Conservation (phyloP, 1,284 basidiomycete species). For the Rhizoctonia solani region DNA sequence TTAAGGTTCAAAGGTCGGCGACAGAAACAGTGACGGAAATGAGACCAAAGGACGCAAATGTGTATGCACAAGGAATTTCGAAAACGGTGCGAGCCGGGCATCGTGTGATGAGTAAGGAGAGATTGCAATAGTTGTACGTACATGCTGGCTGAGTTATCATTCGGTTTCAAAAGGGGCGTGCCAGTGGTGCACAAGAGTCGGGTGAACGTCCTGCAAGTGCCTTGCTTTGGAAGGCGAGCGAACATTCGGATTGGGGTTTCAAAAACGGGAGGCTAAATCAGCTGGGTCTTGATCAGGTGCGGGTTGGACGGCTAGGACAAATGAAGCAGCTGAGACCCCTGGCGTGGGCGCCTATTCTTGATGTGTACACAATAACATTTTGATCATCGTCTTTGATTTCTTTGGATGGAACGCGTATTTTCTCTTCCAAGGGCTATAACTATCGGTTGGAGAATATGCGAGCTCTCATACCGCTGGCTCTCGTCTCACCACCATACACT, state of each 20-base stretch:
- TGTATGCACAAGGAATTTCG: no score
- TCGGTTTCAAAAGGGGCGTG: no score
- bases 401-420: conserved; percentile 1
- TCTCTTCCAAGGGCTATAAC: conserved; percentile 12
- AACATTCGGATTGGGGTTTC: conserved; percentile 1
- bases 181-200: no score
- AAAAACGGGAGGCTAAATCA: background rate
- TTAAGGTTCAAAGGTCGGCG: conserved; percentile 24
- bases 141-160: no score
- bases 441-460: background rate
- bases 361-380: background rate
- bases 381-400: background rate
- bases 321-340: conserved; percentile 20
- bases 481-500: background rate
- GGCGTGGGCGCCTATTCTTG: conserved; percentile 13
- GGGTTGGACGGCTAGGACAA: conserved; percentile 10
- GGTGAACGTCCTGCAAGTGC: no score
- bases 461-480: background rate
- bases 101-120: no score
- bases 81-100: background rate
- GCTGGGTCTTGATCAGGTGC: background rate
- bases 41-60: no score
- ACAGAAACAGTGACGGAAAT: conserved; percentile 7
- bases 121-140: no score
- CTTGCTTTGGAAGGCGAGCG: no score